phyloP scores from a whole-genome alignment of 2,329 filamentous ascomycete genomes.

The Moelleriella libera region DNA sequence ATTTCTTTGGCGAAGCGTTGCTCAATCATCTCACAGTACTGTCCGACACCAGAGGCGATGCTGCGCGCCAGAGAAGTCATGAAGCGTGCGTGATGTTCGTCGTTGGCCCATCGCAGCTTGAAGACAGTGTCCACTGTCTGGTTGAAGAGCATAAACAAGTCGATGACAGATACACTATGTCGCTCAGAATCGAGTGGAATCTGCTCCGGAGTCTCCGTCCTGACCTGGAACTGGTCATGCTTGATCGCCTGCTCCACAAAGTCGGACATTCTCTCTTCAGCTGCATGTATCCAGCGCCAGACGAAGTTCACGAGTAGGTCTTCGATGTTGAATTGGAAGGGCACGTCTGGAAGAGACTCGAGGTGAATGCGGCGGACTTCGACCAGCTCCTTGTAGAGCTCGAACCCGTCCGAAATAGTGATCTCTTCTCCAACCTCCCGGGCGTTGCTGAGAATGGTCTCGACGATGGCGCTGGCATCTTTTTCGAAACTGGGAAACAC shows the following conservation, averaged over 20 bases:
- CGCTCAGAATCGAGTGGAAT: constrained; percentile 64
- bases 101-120: constrained; percentile 81
- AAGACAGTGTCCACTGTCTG: constrained; percentile 81
- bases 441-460: constrained; percentile 62
- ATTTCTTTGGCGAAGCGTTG: constrained; percentile 79
- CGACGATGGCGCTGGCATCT: constrained; percentile 74
- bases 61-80: constrained; percentile 87
- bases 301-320: constrained; percentile 72
- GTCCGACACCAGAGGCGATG: constrained; percentile 67
- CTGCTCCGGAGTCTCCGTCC: constrained; percentile 47
- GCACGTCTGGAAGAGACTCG: constrained; percentile 54
- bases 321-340: constrained; percentile 82
- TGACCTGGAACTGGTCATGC: constrained; percentile 73
- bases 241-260: constrained; percentile 87
- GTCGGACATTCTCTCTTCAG: constrained; percentile 63
- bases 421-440: constrained; percentile 60
- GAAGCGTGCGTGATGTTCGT: constrained; percentile 87
- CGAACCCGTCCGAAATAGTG: constrained; percentile 82
- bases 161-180: constrained; percentile 85
- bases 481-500: constrained; percentile 83
- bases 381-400: constrained; percentile 78
- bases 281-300: constrained; percentile 82
- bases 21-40: constrained; percentile 86
- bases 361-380: constrained; percentile 72
- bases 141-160: constrained; percentile 88